These are phyloP conservation scores for Penicillium malachiteum DNA, from an alignment of 495 filamentous ascomycete genomes.

Conservation along the genomic window DNA sequence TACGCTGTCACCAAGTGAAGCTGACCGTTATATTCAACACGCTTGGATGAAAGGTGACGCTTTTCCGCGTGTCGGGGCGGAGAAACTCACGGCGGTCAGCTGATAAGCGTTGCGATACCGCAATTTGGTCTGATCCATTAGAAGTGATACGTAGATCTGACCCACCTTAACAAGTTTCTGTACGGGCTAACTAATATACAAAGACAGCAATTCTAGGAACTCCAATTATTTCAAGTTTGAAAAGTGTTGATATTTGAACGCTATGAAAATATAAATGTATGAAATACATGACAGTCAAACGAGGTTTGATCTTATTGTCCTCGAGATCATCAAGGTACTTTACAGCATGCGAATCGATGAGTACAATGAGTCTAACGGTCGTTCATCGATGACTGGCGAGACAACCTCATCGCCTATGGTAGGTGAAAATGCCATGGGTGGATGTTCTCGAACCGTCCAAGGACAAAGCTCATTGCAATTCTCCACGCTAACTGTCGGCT, in stretches of 20 bases:
- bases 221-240: too few species aligned
- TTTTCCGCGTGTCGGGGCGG: slow-evolving; percentile 35
- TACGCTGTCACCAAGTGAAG: slow-evolving; percentile 20
- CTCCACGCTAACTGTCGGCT: slow-evolving; percentile 34
- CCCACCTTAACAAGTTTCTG: too few species aligned
- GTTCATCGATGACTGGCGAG: slow-evolving; percentile 35
- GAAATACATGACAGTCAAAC: too few species aligned
- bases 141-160: not conserved
- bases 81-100: slow-evolving; percentile 35
- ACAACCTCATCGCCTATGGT: slow-evolving; percentile 39
- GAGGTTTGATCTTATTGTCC: too few species aligned
- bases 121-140: not conserved
- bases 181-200: too few species aligned
- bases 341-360: slow-evolving; percentile 41
- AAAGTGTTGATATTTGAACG: too few species aligned
- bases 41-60: slow-evolving; percentile 7
- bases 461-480: slow-evolving; percentile 47
- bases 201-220: too few species aligned
- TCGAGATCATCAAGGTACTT: not conserved
- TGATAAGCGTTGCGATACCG: slow-evolving; percentile 15
- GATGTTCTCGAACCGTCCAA: slow-evolving; percentile 46
- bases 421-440: slow-evolving; percentile 35
- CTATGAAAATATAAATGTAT: too few species aligned
- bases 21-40: slow-evolving; percentile 14
- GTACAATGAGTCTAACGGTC: slow-evolving; percentile 38